Percentiles rank a stretch among this genome's conserved stretches.
Conservation (phyloP, 2,329 filamentous ascomycete genomes). For the Aspergillus niger region DNA sequence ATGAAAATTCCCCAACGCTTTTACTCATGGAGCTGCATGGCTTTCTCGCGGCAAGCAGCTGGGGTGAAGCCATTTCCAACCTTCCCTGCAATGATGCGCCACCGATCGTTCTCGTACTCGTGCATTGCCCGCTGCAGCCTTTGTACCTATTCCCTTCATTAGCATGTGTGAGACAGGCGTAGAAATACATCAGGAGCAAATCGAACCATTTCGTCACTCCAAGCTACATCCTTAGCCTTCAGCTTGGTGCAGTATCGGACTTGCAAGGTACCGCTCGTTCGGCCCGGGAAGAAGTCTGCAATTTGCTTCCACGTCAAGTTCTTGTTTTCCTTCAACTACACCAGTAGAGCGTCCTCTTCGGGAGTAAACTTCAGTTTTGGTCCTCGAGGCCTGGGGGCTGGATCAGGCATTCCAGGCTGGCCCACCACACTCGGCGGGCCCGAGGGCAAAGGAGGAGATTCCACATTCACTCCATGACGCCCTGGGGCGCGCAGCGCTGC, state of each 20-base stretch:
- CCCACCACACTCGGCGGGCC: conserved; percentile 83
- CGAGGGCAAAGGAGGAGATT: conserved; percentile 50
- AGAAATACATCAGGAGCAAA: not conserved
- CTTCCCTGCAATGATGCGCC: conserved; percentile 88
- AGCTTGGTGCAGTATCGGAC: conserved; percentile 94
- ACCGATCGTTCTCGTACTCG: conserved; percentile 67
- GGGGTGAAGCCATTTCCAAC: conserved; percentile 89
- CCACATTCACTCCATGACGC: conserved; percentile 58
- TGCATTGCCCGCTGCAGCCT: conserved; percentile 42
- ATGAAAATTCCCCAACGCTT: conserved; percentile 6
- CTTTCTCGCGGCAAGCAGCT: conserved; percentile 80
- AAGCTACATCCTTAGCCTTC: conserved; percentile 89
- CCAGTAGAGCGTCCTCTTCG: conserved; percentile 83
- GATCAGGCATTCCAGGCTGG: conserved; percentile 81
- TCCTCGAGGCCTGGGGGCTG: conserved; percentile 76
- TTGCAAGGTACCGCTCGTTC: conserved; percentile 86
- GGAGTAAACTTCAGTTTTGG: conserved; percentile 93
- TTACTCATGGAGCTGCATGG: conserved; percentile 45
- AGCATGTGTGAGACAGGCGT: conserved; percentile 10
- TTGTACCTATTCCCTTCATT: conserved; percentile 33
- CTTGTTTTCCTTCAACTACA: conserved; percentile 92
- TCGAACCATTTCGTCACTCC: conserved; percentile 86
- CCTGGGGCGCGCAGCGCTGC: conserved; percentile 67
- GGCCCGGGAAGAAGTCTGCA: conserved; percentile 89
- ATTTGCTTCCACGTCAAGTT: conserved; percentile 97